Percentiles rank a stretch among this genome's conserved stretches.
These are phyloP conservation scores for Ascodesmis nigricans DNA, from an alignment of 495 filamentous ascomycete genomes.

Conservation along the genomic window DNA sequence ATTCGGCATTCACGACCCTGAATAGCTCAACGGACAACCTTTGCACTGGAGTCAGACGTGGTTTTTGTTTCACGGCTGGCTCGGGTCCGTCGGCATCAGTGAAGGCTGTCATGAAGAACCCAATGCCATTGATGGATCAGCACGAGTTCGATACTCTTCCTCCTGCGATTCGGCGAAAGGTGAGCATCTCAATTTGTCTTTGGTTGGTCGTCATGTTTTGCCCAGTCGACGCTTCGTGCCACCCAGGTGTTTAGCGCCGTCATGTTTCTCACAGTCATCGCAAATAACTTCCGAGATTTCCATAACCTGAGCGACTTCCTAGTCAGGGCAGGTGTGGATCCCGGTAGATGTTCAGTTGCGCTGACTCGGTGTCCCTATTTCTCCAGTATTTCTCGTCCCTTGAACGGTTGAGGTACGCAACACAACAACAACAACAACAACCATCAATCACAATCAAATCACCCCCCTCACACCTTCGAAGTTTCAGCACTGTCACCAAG, in stretches of 20 bases:
- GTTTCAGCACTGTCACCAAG: conserved; percentile 25
- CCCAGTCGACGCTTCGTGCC: not conserved
- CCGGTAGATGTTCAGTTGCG: no score
- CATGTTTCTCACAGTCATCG: no score
- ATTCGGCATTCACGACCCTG: not conserved
- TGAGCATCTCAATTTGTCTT: conserved; percentile 7
- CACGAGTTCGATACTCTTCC: conserved; percentile 25
- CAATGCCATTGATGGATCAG: conserved; percentile 12
- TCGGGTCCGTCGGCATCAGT: conserved; percentile 11
- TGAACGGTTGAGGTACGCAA: conserved; percentile 40
- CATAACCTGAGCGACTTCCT: no score
- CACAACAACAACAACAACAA: conserved; percentile 22
- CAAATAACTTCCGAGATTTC: no score
- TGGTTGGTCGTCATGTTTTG: conserved; percentile 1
- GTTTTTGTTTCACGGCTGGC: conserved; percentile 17
- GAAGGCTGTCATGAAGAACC: conserved; percentile 11
- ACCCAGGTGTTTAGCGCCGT: no score
- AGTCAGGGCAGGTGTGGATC: no score
- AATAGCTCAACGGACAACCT: conserved; percentile 9
- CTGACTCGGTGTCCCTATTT: no score
- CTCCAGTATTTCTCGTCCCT: conserved; percentile 44
- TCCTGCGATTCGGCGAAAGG: conserved; percentile 25
- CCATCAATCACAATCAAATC: conserved; percentile 15
- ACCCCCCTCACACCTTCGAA: conserved; percentile 24
- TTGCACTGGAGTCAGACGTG: conserved; percentile 12